A percentile compares a stretch with the other conserved stretches of the same genome.
phyloP scores from a whole-genome alignment of 1,139 yeast genomes.

The Hemisphaericaspora lyxosophila region DNA sequence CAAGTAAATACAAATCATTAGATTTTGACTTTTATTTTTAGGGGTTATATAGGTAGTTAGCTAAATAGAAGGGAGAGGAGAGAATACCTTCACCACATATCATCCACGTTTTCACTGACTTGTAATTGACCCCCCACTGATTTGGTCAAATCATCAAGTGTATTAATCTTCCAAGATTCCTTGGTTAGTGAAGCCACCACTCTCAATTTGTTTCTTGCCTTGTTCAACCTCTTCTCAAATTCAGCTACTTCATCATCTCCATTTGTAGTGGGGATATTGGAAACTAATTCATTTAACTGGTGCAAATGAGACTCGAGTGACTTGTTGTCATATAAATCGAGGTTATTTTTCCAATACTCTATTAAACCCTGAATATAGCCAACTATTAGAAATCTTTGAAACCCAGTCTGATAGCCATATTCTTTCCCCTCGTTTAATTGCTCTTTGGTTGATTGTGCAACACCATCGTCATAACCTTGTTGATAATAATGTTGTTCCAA shows the following conservation, averaged over 20 bases:
- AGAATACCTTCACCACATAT: constrained; percentile 39
- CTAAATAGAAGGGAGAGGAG: neutral
- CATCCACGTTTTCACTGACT: constrained; percentile 41
- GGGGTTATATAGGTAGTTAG: neutral
- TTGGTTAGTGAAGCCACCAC: constrained; percentile 39
- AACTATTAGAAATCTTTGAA: constrained; percentile 61
- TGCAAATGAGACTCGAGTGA: constrained; percentile 27
- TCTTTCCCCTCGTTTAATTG: constrained; percentile 68
- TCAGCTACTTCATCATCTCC: constrained; percentile 49
- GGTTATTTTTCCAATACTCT: constrained; percentile 32
- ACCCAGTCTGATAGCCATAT: constrained; percentile 78
- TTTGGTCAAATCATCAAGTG: constrained; percentile 34
- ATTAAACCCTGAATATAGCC: constrained; percentile 65
- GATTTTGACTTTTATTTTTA: constrained; percentile 43
- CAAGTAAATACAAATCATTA: constrained; percentile 34
- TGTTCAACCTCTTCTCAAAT: constrained; percentile 43
- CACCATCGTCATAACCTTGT: constrained; percentile 45
- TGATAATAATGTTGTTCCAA: constrained; percentile 58
- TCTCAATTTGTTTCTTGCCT: constrained; percentile 55
- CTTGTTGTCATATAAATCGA: constrained; percentile 18
- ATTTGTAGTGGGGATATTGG: constrained; percentile 32
- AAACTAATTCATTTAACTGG: constrained; percentile 27
- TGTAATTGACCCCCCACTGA: constrained; percentile 42
- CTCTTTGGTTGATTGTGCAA: constrained; percentile 34
- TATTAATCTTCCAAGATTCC: constrained; percentile 32